Percentiles rank a stretch among this genome's conserved stretches.
Conservation (phyloP, 139 green algal genomes). For the Chlamydomonas eustigma region DNA sequence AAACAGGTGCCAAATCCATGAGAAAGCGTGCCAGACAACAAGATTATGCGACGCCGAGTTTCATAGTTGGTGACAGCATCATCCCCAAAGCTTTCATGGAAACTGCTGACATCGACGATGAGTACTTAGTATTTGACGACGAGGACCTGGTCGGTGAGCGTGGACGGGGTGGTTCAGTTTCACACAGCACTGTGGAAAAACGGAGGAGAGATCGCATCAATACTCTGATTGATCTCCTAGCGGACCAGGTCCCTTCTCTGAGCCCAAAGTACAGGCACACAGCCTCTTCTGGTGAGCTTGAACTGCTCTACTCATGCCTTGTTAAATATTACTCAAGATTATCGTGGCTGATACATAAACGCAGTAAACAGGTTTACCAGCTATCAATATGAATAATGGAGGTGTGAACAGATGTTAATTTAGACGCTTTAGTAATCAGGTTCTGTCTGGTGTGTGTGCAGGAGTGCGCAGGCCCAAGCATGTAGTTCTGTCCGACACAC, state of each 20-base stretch:
- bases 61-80: too few species aligned
- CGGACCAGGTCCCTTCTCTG: neutral
- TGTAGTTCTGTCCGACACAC: constrained; percentile 14
- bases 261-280: neutral
- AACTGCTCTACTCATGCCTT: neutral
- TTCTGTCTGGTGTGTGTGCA: too few species aligned
- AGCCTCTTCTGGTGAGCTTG: neutral
- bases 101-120: too few species aligned
- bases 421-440: too few species aligned
- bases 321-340: neutral
- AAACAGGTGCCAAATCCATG: too few species aligned
- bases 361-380: too few species aligned
- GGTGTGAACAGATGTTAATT: too few species aligned
- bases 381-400: too few species aligned
- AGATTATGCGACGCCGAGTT: too few species aligned
- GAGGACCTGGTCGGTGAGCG: neutral
- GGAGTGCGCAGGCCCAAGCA: constrained; percentile 13
- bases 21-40: too few species aligned
- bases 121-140: neutral
- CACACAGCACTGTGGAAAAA: constrained; percentile 75
- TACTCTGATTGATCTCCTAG: constrained; percentile 66
- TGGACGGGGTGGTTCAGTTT: neutral
- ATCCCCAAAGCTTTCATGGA: too few species aligned
- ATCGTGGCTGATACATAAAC: too few species aligned
- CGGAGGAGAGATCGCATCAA: constrained; percentile 76